Evolutionary conservation across 2,329 filamentous ascomycete species (phyloP).

Genomic region (Apiospora koreana): DNA sequence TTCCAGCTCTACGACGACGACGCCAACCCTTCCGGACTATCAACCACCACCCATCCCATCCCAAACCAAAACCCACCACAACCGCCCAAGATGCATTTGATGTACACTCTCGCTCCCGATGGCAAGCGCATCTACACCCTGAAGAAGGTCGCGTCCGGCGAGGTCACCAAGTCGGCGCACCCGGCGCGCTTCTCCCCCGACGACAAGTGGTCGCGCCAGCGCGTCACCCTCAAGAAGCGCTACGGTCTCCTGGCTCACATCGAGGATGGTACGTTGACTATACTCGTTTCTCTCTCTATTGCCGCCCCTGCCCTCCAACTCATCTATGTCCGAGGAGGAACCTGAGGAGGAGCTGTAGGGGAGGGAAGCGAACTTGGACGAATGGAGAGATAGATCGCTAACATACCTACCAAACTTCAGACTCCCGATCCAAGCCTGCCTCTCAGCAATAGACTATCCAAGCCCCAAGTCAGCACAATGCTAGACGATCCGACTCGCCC

Average conservation of each 20-base stretch:
- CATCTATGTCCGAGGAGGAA: constrained; percentile 13
- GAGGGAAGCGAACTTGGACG: background rate
- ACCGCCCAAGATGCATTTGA: constrained; percentile 54
- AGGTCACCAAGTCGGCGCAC: constrained; percentile 94
- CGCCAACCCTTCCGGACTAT: background rate
- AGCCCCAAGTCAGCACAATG: background rate
- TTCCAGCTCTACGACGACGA: background rate
- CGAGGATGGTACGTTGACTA: constrained; percentile 60
- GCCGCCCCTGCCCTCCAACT: background rate
- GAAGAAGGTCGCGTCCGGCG: constrained; percentile 81
- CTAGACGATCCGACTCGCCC: background rate
- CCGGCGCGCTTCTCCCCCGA: constrained; percentile 96
- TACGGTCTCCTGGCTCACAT: constrained; percentile 80
- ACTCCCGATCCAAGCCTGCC: constrained; percentile 13
- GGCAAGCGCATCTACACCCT: constrained; percentile 95
- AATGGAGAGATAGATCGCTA: background rate
- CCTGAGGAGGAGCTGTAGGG: no score
- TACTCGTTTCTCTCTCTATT: constrained; percentile 12
- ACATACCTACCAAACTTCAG: background rate
- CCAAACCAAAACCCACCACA: background rate
- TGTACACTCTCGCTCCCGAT: constrained; percentile 80
- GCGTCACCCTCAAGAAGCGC: constrained; percentile 91
- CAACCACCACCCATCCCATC: background rate
- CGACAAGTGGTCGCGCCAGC: constrained; percentile 97
- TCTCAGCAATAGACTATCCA: constrained; percentile 9